These are phyloP conservation scores for Galeopsis tetrahit DNA, from an alignment of 257 asterid species.

Conservation along the genomic window DNA sequence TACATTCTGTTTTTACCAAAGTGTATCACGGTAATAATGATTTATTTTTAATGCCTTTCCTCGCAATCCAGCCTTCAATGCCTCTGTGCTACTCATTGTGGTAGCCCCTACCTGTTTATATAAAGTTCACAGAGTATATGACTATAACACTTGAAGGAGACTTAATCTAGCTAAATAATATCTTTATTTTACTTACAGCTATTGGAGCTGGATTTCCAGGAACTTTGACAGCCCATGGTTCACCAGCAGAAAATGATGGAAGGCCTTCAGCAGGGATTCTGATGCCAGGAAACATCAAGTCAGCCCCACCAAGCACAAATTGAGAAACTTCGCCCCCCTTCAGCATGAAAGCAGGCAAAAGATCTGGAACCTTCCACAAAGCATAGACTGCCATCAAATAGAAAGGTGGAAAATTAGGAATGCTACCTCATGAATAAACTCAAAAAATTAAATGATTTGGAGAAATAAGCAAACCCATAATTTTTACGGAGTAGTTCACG, in stretches of 20 bases:
- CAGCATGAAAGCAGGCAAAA: conserved; percentile 84
- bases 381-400: conserved; percentile 71
- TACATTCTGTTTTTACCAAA: conserved; percentile 59
- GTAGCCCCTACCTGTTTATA: conserved; percentile 81
- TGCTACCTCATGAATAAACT: conserved; percentile 8
- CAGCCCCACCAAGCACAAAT: conserved; percentile 93
- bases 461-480: neutral
- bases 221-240: conserved; percentile 88
- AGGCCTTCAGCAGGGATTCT: conserved; percentile 73
- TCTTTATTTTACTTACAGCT: conserved; percentile 66
- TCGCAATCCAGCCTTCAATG: conserved; percentile 81
- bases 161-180: conserved; percentile 24
- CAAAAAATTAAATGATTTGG: neutral
- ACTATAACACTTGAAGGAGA: conserved; percentile 21
- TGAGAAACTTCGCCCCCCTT: conserved; percentile 94
- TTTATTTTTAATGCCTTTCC: conserved; percentile 87
- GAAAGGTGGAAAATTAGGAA: conserved; percentile 22
- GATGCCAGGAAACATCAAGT: conserved; percentile 97
- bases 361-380: conserved; percentile 91
- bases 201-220: conserved; percentile 96
- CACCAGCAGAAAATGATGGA: conserved; percentile 82
- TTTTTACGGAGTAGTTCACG: neutral
- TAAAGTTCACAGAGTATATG: conserved; percentile 17
- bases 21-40: conserved; percentile 82
- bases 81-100: conserved; percentile 81